A percentile compares a stretch with the other conserved stretches of the same genome.
Conservation (phyloP, 2,329 filamentous ascomycete species). For the Diaporthe sp. region DNA sequence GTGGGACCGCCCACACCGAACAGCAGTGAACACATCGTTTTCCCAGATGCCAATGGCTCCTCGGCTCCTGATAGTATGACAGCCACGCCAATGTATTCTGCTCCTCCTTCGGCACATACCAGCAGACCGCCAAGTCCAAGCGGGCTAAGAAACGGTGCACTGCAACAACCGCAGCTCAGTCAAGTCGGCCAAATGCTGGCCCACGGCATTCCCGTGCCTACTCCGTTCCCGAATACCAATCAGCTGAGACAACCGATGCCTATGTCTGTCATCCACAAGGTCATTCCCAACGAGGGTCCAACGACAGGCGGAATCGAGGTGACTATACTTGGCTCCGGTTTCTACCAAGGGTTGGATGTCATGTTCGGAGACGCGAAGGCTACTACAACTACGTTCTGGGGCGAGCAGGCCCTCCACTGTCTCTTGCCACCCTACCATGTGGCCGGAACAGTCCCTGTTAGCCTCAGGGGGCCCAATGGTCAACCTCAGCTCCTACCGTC, state of each 20-base stretch:
- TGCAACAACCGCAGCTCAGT: constrained; percentile 48
- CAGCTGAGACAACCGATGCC: constrained; percentile 37
- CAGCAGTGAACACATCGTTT: constrained; percentile 68
- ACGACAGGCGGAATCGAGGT: constrained; percentile 88
- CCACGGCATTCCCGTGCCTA: constrained; percentile 22
- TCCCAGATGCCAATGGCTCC: constrained; percentile 66
- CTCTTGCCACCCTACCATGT: constrained; percentile 77
- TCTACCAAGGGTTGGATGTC: constrained; percentile 81
- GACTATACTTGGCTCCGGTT: constrained; percentile 83
- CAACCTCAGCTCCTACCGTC: constrained; percentile 43
- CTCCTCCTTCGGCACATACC: constrained; percentile 76
- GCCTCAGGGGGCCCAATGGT: constrained; percentile 66
- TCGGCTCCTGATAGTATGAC: constrained; percentile 74
- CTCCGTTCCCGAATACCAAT: constrained; percentile 27
- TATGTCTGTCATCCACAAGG: constrained; percentile 78
- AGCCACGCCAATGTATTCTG: constrained; percentile 75
- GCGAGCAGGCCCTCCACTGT: constrained; percentile 82
- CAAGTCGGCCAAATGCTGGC: constrained; percentile 31
- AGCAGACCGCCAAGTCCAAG: constrained; percentile 84
- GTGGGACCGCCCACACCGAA: constrained; percentile 75
- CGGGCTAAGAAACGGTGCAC: constrained; percentile 57
- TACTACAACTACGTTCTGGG: constrained; percentile 83
- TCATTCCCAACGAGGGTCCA: constrained; percentile 85
- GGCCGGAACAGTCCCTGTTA: constrained; percentile 76
- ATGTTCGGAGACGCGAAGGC: constrained; percentile 79